These are phyloP conservation scores for Coprinellus micaceus DNA, from an alignment of 768 basidiomycete genomes.

Conservation along the genomic window DNA sequence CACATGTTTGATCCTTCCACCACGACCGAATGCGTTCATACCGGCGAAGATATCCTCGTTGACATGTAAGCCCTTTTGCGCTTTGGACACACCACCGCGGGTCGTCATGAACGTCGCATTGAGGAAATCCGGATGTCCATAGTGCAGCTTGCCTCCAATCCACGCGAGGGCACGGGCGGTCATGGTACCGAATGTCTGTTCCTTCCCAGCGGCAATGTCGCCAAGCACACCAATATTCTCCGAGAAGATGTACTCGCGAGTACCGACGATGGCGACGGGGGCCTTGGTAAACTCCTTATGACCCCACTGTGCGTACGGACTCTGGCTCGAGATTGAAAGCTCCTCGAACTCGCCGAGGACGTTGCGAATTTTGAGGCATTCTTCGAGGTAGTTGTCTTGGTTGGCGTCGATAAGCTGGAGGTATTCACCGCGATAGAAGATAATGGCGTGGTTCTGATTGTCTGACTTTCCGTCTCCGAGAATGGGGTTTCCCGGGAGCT, in stretches of 20 bases:
- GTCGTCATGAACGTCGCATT: conserved; percentile 98
- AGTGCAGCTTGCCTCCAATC: conserved; percentile 98
- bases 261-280: conserved; percentile 96
- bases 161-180: conserved; percentile 92
- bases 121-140: conserved; percentile 98
- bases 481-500: conserved; percentile 97
- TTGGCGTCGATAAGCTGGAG: conserved; percentile 99
- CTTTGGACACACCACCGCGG: conserved; percentile 97
- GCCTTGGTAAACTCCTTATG: conserved; percentile 88
- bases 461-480: conserved; percentile 99
- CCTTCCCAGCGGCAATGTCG: conserved; percentile 98
- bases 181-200: conserved; percentile 99
- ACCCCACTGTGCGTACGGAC: conserved; percentile 94
- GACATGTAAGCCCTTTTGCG: conserved; percentile 96
- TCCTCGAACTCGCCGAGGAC: conserved; percentile 98
- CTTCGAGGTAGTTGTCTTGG: conserved; percentile 99
- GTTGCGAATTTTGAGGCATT: conserved; percentile 98
- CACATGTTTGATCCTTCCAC: conserved; percentile 98
- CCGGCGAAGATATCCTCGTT: conserved; percentile 99
- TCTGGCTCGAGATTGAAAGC: conserved; percentile 84
- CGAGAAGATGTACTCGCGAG: conserved; percentile 99
- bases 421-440: conserved; percentile 99
- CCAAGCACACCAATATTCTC: conserved; percentile 99
- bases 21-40: conserved; percentile 98
- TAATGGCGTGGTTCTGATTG: conserved; percentile 99